Evolutionary conservation across 164 flowering plant species (phyloP).

Genomic region (Piper betle): DNA sequence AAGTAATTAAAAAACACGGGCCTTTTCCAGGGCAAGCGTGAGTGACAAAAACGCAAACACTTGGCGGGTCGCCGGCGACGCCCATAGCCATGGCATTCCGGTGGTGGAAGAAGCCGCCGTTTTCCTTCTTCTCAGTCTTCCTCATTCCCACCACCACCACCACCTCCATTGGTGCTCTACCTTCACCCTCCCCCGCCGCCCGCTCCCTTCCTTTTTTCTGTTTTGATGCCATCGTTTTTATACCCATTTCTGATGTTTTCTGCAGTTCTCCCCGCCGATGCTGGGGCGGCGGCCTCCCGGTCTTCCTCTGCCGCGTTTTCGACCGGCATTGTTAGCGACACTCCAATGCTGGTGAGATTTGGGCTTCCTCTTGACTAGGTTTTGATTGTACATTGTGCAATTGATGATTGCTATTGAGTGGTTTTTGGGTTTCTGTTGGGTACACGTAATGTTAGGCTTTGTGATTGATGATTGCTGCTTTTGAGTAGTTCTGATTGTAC

Average conservation of each 20-base stretch:
- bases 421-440: too few relatives aligned
- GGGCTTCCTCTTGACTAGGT: neutral
- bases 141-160: neutral
- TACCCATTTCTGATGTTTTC: neutral
- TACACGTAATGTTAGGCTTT: too few relatives aligned
- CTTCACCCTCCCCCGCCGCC: too few relatives aligned
- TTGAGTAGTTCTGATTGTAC: neutral
- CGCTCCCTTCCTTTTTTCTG: neutral
- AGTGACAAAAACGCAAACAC: neutral
- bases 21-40: neutral
- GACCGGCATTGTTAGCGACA: slow-evolving; percentile 42
- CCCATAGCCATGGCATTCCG: neutral
- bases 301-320: slow-evolving; percentile 31
- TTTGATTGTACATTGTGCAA: neutral
- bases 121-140: neutral
- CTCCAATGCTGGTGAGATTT: slow-evolving; percentile 47
- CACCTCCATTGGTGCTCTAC: neutral
- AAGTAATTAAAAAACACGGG: too few relatives aligned
- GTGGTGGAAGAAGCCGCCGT: neutral
- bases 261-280: neutral
- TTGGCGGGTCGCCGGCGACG: neutral
- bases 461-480: too few relatives aligned
- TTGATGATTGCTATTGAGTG: too few relatives aligned
- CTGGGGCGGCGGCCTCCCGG: neutral
- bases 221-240: neutral